Conservation (phyloP, 371 early-diverging fungal species). For the Rhizomucor pusillus region DNA sequence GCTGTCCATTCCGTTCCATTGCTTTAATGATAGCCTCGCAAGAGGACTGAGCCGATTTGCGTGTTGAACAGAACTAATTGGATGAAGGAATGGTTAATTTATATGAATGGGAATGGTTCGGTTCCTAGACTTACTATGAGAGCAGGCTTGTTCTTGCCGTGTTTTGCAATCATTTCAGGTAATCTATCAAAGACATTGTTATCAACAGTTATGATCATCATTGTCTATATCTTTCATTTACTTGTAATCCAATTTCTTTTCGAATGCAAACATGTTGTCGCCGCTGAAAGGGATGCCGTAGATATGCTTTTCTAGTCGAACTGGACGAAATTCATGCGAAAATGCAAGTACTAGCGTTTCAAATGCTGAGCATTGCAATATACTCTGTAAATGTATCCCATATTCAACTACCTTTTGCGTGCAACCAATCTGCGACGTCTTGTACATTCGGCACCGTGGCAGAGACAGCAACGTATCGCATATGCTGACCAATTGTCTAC, state of each 20-base stretch:
- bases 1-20: slow-evolving; percentile 21
- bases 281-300: slow-evolving; percentile 48
- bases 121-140: slow-evolving; percentile 65
- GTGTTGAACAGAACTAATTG: slow-evolving; percentile 71
- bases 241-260: slow-evolving; percentile 65
- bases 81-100: background rate
- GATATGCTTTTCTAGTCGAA: slow-evolving; percentile 62
- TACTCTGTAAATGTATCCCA: background rate
- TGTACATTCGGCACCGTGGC: slow-evolving; percentile 87
- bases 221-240: slow-evolving; percentile 19
- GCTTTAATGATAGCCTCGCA: slow-evolving; percentile 52
- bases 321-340: slow-evolving; percentile 83
- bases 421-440: slow-evolving; percentile 76
- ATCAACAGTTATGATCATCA: background rate
- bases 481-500: slow-evolving; percentile 26
- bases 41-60: slow-evolving; percentile 64
- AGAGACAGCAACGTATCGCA: slow-evolving; percentile 67
- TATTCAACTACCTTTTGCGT: slow-evolving; percentile 32
- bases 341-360: slow-evolving; percentile 35
- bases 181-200: slow-evolving; percentile 34
- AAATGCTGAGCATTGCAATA: background rate
- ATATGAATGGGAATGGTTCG: background rate
- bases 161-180: slow-evolving; percentile 54
- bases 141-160: slow-evolving; percentile 56
- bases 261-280: slow-evolving; percentile 61